Conservation (phyloP, 2,329 filamentous ascomycete species). For the Aspergillaceae sp. region DNA sequence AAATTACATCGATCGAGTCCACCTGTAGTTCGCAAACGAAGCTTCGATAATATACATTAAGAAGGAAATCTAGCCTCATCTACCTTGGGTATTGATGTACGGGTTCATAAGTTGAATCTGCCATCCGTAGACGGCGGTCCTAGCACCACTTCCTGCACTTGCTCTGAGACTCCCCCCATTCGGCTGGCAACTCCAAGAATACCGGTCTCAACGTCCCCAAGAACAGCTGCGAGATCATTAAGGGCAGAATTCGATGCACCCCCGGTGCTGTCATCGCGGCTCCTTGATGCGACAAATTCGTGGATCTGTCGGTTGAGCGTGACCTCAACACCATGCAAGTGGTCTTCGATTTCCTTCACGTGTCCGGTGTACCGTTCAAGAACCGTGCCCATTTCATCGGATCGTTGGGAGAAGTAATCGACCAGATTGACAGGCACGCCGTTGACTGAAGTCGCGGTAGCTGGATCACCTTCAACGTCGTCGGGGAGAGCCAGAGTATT, state of each 20-base stretch:
- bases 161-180: conserved; percentile 52
- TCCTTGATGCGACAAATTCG: conserved; percentile 40
- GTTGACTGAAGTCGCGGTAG: conserved; percentile 36
- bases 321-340: conserved; percentile 55
- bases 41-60: conserved; percentile 6
- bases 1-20: neutral
- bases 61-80: conserved; percentile 1
- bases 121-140: conserved; percentile 31
- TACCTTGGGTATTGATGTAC: neutral
- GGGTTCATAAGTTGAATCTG: conserved; percentile 13
- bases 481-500: conserved; percentile 42
- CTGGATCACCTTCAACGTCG: conserved; percentile 33
- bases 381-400: conserved; percentile 53
- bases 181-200: conserved; percentile 56
- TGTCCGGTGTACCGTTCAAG: conserved; percentile 51
- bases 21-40: conserved; percentile 3
- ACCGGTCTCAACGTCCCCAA: conserved; percentile 57
- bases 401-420: conserved; percentile 54
- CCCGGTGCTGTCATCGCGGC: conserved; percentile 30
- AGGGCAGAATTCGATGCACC: conserved; percentile 38
- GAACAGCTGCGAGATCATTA: conserved; percentile 47
- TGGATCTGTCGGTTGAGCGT: conserved; percentile 53
- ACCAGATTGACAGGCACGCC: conserved; percentile 53
- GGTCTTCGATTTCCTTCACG: conserved; percentile 56
- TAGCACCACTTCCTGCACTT: conserved; percentile 48